Conservation (phyloP, 2,329 filamentous ascomycete genomes). For the Parastagonospora nodorum region DNA sequence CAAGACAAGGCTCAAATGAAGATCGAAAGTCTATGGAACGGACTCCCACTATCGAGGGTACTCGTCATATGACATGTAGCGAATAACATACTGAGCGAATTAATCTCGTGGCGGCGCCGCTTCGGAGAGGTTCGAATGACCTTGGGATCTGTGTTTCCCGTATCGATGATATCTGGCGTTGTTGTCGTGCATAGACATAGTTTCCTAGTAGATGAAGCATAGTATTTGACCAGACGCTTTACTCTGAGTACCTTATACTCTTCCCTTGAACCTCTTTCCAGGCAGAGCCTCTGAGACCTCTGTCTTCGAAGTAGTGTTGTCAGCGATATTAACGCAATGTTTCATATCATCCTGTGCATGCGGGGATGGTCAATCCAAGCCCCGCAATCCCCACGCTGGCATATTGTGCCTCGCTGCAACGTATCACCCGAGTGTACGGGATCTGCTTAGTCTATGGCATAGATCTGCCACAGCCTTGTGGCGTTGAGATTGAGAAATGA, state of each 20-base stretch:
- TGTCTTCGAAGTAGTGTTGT: constrained; percentile 7
- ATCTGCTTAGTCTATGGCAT: constrained; percentile 7
- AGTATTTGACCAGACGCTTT: too few relatives aligned
- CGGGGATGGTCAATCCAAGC: constrained; percentile 26
- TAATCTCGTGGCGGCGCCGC: constrained; percentile 22
- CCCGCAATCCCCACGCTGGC: constrained; percentile 32
- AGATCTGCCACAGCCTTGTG: constrained; percentile 11
- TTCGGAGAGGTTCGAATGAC: constrained; percentile 12
- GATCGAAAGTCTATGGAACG: constrained; percentile 26
- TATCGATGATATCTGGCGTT: background rate
- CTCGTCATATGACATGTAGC: constrained; percentile 26
- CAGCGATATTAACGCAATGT: constrained; percentile 29
- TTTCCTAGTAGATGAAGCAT: too few relatives aligned
- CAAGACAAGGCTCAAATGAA: constrained; percentile 41
- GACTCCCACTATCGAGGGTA: constrained; percentile 28
- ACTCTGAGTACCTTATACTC: too few relatives aligned
- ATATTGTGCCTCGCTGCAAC: constrained; percentile 14
- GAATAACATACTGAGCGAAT: constrained; percentile 13
- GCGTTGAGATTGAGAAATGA: background rate
- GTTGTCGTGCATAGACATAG: too few relatives aligned
- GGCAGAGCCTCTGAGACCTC: background rate
- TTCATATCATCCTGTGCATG: constrained; percentile 32
- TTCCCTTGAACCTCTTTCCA: too few relatives aligned
- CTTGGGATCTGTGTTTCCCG: background rate
- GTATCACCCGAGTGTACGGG: constrained; percentile 6